Percentiles rank a stretch among this genome's conserved stretches.
phyloP scores from a whole-genome alignment of 2,329 filamentous ascomycete species.

The Lecanicillium sp. region DNA sequence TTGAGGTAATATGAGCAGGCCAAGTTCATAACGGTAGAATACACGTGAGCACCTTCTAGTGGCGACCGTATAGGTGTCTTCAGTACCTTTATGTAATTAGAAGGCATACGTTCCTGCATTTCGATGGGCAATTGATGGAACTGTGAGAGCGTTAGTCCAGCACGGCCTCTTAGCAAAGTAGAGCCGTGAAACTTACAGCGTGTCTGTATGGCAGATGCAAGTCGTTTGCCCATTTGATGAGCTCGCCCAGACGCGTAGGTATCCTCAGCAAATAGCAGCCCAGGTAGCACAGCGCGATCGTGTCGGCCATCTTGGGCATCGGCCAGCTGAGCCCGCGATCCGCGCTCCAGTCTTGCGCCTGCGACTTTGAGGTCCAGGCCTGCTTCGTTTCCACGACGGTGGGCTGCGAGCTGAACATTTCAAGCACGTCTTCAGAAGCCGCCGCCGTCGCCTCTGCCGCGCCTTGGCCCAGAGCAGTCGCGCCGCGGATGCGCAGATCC shows the following conservation, averaged over 20 bases:
- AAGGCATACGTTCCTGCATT: slow-evolving; percentile 60
- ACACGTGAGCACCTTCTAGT: slow-evolving; percentile 53
- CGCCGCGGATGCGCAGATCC: slow-evolving; percentile 58
- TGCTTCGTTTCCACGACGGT: slow-evolving; percentile 18
- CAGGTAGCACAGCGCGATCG: slow-evolving; percentile 73
- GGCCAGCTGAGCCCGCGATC: slow-evolving; percentile 43
- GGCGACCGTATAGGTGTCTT: slow-evolving; percentile 40
- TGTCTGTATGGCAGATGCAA: slow-evolving; percentile 67
- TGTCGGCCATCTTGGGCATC: slow-evolving; percentile 65
- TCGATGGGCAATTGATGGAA: slow-evolving; percentile 53
- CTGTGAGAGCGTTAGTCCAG: slow-evolving; percentile 27
- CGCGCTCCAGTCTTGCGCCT: slow-evolving; percentile 38
- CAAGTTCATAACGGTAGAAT: slow-evolving; percentile 56
- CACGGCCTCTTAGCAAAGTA: neutral
- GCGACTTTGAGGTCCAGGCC: slow-evolving; percentile 25
- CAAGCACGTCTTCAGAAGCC: slow-evolving; percentile 22
- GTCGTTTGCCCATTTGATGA: slow-evolving; percentile 60
- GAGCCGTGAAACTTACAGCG: slow-evolving; percentile 43
- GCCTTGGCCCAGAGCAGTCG: slow-evolving; percentile 28
- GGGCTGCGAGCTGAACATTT: slow-evolving; percentile 36
- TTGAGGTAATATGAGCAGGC: slow-evolving; percentile 58
- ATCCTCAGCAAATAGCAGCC: slow-evolving; percentile 68
- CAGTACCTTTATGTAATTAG: slow-evolving; percentile 53
- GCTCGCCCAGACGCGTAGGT: slow-evolving; percentile 68
- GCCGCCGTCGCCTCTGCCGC: neutral